A percentile compares a stretch with the other conserved stretches of the same genome.
Evolutionary conservation across 805 yeast genomes (phyloP).

Genomic region (Metschnikowia proteae): DNA sequence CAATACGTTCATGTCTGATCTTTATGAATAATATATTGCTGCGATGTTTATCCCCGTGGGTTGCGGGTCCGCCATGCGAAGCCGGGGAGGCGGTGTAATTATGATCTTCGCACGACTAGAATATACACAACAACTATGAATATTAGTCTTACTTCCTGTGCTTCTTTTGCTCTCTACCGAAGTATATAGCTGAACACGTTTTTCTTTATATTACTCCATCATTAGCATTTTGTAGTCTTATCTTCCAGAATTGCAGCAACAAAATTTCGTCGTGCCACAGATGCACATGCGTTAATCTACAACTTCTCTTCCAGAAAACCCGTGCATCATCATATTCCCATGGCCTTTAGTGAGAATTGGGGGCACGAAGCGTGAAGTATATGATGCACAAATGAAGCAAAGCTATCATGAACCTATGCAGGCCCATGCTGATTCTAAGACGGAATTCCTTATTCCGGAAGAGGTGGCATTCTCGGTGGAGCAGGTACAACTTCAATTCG

Average conservation of each 20-base stretch:
- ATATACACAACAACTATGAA: background rate
- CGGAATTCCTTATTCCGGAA: conserved; percentile 4
- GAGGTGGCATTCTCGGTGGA: conserved; percentile 30
- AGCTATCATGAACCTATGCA: background rate
- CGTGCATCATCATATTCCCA: too few relatives aligned
- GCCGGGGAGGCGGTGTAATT: conserved; percentile 9
- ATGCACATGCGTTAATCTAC: background rate
- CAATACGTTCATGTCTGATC: conserved; percentile 35
- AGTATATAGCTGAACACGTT: too few relatives aligned
- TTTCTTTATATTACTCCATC: background rate
- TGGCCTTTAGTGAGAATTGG: background rate
- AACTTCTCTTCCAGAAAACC: too few relatives aligned
- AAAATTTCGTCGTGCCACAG: background rate
- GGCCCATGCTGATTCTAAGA: background rate
- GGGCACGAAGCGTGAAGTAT: background rate
- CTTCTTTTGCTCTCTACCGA: background rate
- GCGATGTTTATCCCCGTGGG: background rate
- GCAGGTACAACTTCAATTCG: conserved; percentile 39
- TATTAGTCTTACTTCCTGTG: background rate
- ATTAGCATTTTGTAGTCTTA: too few relatives aligned
- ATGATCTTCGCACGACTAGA: conserved; percentile 11
- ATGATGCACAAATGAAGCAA: background rate
- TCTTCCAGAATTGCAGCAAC: background rate
- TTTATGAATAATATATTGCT: background rate
- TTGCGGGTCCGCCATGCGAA: conserved; percentile 5